Evolutionary conservation across 2,329 filamentous ascomycete species (phyloP).

Genomic region (Alternaria postmessia): DNA sequence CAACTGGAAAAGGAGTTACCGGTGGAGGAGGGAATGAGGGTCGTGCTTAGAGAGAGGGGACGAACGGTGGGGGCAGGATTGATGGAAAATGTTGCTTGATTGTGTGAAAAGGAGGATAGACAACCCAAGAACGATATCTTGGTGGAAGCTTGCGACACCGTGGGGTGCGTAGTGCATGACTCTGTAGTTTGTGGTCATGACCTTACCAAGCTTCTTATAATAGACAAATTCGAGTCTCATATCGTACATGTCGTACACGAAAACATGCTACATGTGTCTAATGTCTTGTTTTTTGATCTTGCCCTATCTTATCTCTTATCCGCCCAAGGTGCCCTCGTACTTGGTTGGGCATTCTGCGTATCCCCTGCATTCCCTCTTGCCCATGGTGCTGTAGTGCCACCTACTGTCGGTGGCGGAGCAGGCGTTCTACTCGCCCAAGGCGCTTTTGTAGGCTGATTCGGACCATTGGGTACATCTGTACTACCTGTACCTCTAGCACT

Average conservation of each 20-base stretch:
- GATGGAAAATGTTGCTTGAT: conserved; percentile 64
- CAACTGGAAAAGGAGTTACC: conserved; percentile 78
- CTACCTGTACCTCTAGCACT: background rate
- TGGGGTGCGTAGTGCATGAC: background rate
- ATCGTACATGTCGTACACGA: background rate
- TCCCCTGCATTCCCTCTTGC: conserved; percentile 14
- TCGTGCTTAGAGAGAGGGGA: conserved; percentile 82
- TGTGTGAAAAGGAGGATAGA: background rate
- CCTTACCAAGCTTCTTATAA: background rate
- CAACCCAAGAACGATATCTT: background rate
- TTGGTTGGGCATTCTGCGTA: conserved; percentile 15
- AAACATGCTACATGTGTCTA: background rate
- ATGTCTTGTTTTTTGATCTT: background rate
- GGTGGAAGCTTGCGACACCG: background rate
- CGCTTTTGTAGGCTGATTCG: conserved; percentile 45
- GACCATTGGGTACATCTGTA: conserved; percentile 32
- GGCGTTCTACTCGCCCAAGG: conserved; percentile 33
- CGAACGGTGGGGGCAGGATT: conserved; percentile 88
- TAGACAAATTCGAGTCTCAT: background rate
- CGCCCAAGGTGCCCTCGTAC: conserved; percentile 37
- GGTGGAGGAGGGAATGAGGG: conserved; percentile 78
- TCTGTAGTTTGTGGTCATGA: background rate
- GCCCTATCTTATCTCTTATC: conserved; percentile 19
- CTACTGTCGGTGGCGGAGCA: conserved; percentile 23
- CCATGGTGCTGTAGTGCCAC: conserved; percentile 40